A percentile compares a stretch with the other conserved stretches of the same genome.
phyloP scores from a whole-genome alignment of 208 protist genomes.

The Phytomonas sp. region DNA sequence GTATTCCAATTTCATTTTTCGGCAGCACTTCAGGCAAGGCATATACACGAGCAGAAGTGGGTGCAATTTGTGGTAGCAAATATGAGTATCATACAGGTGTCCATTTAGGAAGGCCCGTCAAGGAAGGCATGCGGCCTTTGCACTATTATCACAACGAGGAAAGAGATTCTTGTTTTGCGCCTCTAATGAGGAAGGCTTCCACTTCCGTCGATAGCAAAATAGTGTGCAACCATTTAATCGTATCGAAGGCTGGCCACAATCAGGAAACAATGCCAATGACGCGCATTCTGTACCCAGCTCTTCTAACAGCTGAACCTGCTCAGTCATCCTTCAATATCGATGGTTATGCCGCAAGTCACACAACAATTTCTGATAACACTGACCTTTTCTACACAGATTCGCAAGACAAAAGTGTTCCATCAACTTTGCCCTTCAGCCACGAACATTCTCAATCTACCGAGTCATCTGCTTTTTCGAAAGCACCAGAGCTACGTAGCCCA shows the following conservation, averaged over 20 bases:
- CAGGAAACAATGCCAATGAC: background rate
- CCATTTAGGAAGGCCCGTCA: background rate
- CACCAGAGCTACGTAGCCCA: too few relatives aligned
- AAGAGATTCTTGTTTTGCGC: background rate
- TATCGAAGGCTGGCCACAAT: background rate
- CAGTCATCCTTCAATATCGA: background rate
- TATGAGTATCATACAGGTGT: background rate
- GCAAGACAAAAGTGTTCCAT: too few relatives aligned
- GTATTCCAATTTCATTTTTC: slow-evolving; percentile 1
- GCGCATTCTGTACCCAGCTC: background rate
- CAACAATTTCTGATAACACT: too few relatives aligned
- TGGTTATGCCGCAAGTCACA: background rate
- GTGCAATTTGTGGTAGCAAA: background rate
- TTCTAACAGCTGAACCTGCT: background rate
- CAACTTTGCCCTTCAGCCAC: too few relatives aligned
- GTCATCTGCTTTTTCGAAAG: too few relatives aligned
- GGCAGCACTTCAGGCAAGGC: background rate
- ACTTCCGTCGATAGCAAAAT: background rate
- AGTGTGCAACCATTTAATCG: background rate
- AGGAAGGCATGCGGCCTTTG: background rate
- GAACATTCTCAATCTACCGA: too few relatives aligned
- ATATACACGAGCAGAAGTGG: background rate
- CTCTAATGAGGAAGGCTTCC: background rate
- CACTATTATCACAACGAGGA: background rate
- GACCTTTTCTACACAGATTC: too few relatives aligned